These are phyloP conservation scores for Plasmodium gonderi DNA, from an alignment of 169 alveolate genomes.

Conservation along the genomic window DNA sequence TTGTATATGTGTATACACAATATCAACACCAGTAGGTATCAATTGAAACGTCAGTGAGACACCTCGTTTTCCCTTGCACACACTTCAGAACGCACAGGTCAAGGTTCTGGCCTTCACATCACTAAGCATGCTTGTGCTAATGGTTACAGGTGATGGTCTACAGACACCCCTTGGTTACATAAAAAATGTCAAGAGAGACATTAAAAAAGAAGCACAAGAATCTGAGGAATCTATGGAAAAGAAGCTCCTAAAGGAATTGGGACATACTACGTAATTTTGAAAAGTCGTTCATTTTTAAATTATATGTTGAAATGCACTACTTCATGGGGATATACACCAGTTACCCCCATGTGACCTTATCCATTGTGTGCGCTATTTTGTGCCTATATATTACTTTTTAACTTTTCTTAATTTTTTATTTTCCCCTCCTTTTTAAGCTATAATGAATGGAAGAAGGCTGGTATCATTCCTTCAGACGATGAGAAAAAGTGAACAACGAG, in stretches of 20 bases:
- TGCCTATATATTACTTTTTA: background rate
- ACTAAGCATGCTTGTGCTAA: slow-evolving; percentile 47
- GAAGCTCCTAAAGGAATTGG: slow-evolving; percentile 40
- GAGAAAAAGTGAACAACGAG: slow-evolving; percentile 2
- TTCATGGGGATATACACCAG: background rate
- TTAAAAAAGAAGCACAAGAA: slow-evolving; percentile 28
- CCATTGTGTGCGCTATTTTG: too few relatives aligned
- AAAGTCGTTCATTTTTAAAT: background rate
- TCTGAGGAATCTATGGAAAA: slow-evolving; percentile 22
- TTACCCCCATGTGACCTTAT: background rate
- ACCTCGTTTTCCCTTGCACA: too few relatives aligned
- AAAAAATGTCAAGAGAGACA: slow-evolving; percentile 25
- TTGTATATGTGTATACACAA: background rate
- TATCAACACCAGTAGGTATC: background rate
- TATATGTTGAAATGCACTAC: background rate
- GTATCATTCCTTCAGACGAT: slow-evolving; percentile 52
- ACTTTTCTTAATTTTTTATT: background rate
- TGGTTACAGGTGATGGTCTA: slow-evolving; percentile 70
- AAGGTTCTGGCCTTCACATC: slow-evolving; percentile 59
- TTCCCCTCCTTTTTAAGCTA: slow-evolving; percentile 21
- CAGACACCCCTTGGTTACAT: slow-evolving; percentile 67
- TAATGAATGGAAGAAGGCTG: slow-evolving; percentile 73
- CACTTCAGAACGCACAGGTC: slow-evolving; percentile 37
- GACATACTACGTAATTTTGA: slow-evolving; percentile 36
- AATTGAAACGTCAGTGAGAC: too few relatives aligned